Evolutionary conservation across 2,329 filamentous ascomycete species (phyloP).

Genomic region (Colletotrichum tropicale): DNA sequence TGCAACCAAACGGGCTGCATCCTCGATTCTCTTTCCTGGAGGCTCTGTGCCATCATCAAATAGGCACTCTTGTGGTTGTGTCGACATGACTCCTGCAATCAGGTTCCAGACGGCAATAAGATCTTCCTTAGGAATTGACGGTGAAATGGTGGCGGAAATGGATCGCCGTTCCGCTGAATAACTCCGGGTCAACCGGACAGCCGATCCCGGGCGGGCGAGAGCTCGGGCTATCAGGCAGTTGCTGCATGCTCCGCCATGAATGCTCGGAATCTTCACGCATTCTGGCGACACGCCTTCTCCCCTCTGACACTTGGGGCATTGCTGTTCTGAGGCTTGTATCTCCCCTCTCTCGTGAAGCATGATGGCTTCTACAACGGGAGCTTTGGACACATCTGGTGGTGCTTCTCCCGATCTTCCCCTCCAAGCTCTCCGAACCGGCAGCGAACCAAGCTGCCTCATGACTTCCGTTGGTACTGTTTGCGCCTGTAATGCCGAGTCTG

Average conservation of each 20-base stretch:
- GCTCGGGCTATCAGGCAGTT: conserved; percentile 27
- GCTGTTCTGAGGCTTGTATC: conserved; percentile 14
- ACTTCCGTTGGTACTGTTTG: not conserved
- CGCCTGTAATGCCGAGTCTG: not conserved
- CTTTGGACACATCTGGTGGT: not conserved
- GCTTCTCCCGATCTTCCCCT: not conserved
- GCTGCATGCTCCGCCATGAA: conserved; percentile 24
- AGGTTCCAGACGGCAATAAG: conserved; percentile 30
- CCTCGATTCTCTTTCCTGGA: conserved; percentile 27
- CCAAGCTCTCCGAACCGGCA: conserved; percentile 7
- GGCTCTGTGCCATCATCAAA: conserved; percentile 58
- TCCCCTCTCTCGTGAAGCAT: conserved; percentile 29
- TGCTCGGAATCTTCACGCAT: conserved; percentile 24
- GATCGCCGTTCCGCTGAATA: conserved; percentile 14
- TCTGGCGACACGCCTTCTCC: conserved; percentile 27
- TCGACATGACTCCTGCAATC: conserved; percentile 82
- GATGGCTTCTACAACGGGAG: conserved; percentile 24
- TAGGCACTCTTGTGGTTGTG: conserved; percentile 93
- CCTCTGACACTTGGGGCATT: conserved; percentile 25
- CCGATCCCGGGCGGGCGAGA: not conserved
- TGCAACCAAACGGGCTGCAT: conserved; percentile 27
- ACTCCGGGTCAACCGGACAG: not conserved
- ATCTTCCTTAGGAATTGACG: conserved; percentile 23
- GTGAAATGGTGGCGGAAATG: conserved; percentile 20
- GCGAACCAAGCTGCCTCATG: not conserved